Evolutionary conservation across 768 basidiomycete species (phyloP), one percentile per base, ranked within the genome.

Genomic region (Candolleomyces eurysporus): DNA sequence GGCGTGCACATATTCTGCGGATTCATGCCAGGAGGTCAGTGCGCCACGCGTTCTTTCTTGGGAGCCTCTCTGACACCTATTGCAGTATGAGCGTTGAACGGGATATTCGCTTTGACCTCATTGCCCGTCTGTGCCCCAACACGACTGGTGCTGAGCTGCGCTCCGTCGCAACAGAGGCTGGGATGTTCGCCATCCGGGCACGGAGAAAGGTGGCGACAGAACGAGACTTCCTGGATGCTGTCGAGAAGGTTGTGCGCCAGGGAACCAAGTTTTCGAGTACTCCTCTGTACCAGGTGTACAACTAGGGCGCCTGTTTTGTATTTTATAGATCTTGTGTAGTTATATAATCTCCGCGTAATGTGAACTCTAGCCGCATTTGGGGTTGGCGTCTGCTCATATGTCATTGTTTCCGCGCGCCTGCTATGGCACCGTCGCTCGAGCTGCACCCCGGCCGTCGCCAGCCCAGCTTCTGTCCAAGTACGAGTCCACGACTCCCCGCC

Each of bases 141-240:
- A 96, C 97, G 14, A 98, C 97, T 11, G 97, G 97, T 61, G 97
- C 97, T n/a, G 97, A 99, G 75, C 75, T 99, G 61, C 89, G 96
- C 51, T 94, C 93, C 26, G 97, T 99, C 8, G 95, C 96, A 16
- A 99, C 96, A 9, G 96, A 99, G 84, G 97, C 97, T 52, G 97
- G 97, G n/a, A 98, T 99, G 97, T 99, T 96, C 76, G 96, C 97
- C 2, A 99, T 99, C 70, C 91, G 97, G 61, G 92, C 94, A 49
- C 83, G 97, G 67, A 83, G 97, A 75, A 98, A 98, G 75, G 94
- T 98, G 1, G 95, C 96, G 0, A 94, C 94, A 5, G 97, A 99
- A 72, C 89, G 94, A 58, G 97, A 99, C 75, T 99, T 98, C 79
- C 78, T 99, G 72, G 95, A 97, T 65, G 91, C 95, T 11, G 96